A percentile compares a stretch with the other conserved stretches of the same genome.
Evolutionary conservation across 176 grass and related monocot species (phyloP).

Genomic region (Rhynchospora tenuis): DNA sequence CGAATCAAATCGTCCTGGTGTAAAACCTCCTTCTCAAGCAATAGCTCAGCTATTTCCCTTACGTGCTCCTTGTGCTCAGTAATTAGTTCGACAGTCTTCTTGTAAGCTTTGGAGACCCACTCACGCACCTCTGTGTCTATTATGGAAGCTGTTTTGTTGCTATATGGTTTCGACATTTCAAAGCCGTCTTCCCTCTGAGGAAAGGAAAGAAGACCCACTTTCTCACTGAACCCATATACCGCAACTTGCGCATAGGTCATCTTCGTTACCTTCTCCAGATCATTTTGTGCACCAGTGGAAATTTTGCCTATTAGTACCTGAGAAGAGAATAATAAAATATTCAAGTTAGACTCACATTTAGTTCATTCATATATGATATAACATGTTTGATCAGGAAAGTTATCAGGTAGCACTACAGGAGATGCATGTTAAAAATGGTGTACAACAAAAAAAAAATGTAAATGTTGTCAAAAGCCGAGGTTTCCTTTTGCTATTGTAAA

Average conservation of each 20-base stretch:
- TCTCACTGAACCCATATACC: constrained; percentile 84
- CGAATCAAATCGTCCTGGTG: constrained; percentile 79
- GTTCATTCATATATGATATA: background rate
- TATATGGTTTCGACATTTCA: constrained; percentile 58
- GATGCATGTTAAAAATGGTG: background rate
- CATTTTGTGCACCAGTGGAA: constrained; percentile 84
- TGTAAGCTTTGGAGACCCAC: constrained; percentile 76
- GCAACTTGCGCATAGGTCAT: constrained; percentile 93
- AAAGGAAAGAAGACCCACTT: constrained; percentile 89
- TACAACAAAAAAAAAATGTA: background rate
- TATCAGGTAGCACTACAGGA: background rate
- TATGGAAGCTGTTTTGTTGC: constrained; percentile 57
- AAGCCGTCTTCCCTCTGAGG: constrained; percentile 65
- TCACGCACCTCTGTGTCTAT: constrained; percentile 82
- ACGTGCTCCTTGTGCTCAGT: constrained; percentile 71
- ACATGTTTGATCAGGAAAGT: background rate
- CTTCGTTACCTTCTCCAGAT: constrained; percentile 89
- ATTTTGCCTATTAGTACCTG: constrained; percentile 81
- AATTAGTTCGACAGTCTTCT: constrained; percentile 54
- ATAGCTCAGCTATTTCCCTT: constrained; percentile 59
- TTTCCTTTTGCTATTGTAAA: background rate
- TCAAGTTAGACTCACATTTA: background rate
- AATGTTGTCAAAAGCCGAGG: background rate
- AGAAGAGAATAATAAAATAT: constrained; percentile 13
- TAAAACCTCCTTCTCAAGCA: constrained; percentile 86